These are phyloP conservation scores for Ophiobolus disseminans DNA, from an alignment of 2,329 filamentous ascomycete species.

Conservation along the genomic window DNA sequence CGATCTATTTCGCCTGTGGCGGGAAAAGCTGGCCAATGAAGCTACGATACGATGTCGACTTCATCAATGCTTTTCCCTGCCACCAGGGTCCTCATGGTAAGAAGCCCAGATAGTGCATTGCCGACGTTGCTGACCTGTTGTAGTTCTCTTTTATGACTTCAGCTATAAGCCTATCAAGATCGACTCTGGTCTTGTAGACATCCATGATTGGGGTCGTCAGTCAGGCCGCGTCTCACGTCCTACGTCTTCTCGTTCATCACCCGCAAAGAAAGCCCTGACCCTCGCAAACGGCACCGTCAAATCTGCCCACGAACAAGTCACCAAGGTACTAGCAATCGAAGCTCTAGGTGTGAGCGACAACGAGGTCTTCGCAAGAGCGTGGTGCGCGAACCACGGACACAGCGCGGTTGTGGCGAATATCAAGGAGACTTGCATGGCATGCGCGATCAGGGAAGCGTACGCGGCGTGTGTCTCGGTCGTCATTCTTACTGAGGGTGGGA, in stretches of 20 bases:
- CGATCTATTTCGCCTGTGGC: slow-evolving; percentile 51
- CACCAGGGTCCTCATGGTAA: slow-evolving; percentile 51
- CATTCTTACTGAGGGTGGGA: slow-evolving; percentile 63
- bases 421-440: slow-evolving; percentile 74
- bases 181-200: slow-evolving; percentile 67
- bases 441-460: slow-evolving; percentile 77
- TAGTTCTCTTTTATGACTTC: slow-evolving; percentile 75
- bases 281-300: slow-evolving; percentile 28
- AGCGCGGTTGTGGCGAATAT: slow-evolving; percentile 74
- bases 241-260: slow-evolving; percentile 41
- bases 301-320: slow-evolving; percentile 51
- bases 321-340: slow-evolving; percentile 74
- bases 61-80: slow-evolving; percentile 52
- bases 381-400: slow-evolving; percentile 78
- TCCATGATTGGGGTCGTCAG: slow-evolving; percentile 68
- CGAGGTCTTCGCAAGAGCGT: slow-evolving; percentile 76
- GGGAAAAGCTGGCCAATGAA: slow-evolving; percentile 50
- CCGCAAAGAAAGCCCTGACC: slow-evolving; percentile 39
- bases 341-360: slow-evolving; percentile 77
- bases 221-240: slow-evolving; percentile 40
- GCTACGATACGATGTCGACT: slow-evolving; percentile 51
- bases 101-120: not conserved
- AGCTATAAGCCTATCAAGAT: slow-evolving; percentile 64
- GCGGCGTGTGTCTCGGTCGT: slow-evolving; percentile 76
- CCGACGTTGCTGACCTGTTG: slow-evolving; percentile 12